Conservation (phyloP, 148 eudicot genomes). For the Mesembryanthemum crystallinum region DNA sequence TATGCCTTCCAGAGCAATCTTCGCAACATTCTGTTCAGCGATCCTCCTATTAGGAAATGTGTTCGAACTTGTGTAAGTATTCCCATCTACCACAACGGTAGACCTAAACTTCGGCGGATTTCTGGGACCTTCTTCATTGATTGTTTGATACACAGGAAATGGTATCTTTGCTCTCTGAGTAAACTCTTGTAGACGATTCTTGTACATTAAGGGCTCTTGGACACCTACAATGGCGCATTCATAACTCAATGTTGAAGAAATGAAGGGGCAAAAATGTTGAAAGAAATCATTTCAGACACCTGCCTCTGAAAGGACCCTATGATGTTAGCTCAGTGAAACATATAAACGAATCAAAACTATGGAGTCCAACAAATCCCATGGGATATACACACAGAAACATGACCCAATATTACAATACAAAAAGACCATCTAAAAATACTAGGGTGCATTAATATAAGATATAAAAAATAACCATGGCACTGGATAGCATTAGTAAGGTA, state of each 20-base stretch:
- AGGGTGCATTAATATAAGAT: too few species aligned
- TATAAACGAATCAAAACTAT: neutral
- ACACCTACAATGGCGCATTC: conserved; percentile 22
- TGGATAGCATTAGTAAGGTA: neutral
- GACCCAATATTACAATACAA: neutral
- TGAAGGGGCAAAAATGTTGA: too few species aligned
- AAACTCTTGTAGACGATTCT: conserved; percentile 40
- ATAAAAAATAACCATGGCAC: too few species aligned
- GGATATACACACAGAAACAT: neutral
- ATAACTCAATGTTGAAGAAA: too few species aligned
- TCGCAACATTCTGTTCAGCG: conserved; percentile 69
- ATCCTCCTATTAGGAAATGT: conserved; percentile 34
- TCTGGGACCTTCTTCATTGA: conserved; percentile 26
- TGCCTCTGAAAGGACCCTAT: too few species aligned
- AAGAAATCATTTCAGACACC: too few species aligned
- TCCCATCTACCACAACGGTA: conserved; percentile 54
- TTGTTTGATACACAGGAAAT: conserved; percentile 46
- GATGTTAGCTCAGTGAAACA: too few species aligned
- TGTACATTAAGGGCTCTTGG: conserved; percentile 27
- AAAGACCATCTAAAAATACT: neutral
- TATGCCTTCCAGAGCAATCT: conserved; percentile 40
- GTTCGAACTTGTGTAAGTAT: conserved; percentile 28
- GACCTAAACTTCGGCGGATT: conserved; percentile 40
- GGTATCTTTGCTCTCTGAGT: conserved; percentile 32
- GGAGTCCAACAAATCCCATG: neutral